Percentiles rank a stretch among this genome's conserved stretches.
phyloP scores from a whole-genome alignment of 2,329 filamentous ascomycete species.

The Bipolaris cookei region DNA sequence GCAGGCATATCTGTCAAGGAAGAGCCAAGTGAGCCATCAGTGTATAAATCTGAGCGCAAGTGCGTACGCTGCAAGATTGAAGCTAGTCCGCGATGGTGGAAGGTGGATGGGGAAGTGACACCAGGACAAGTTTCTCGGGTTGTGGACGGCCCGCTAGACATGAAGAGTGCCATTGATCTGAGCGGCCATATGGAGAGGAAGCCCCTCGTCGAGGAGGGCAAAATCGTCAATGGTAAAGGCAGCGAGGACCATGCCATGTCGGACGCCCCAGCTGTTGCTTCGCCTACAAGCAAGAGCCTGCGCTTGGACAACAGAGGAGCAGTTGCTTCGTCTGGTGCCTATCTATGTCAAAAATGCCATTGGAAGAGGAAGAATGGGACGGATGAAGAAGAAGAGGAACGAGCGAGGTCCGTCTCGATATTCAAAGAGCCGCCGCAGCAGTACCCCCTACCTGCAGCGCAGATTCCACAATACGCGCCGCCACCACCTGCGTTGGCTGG shows the following conservation, averaged over 20 bases:
- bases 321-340: constrained; percentile 26
- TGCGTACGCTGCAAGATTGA: constrained; percentile 63
- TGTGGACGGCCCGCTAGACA: constrained; percentile 29
- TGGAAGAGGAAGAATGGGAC: constrained; percentile 52
- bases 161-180: constrained; percentile 30
- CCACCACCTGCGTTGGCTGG: constrained; percentile 27
- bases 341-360: constrained; percentile 58
- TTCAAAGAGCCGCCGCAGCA: constrained; percentile 44
- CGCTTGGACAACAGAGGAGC: constrained; percentile 34
- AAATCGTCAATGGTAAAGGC: constrained; percentile 31
- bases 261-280: constrained; percentile 35
- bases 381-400: constrained; percentile 39
- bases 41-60: constrained; percentile 43
- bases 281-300: constrained; percentile 25
- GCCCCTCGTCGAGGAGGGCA: constrained; percentile 24
- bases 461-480: constrained; percentile 33
- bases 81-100: constrained; percentile 69
- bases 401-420: constrained; percentile 37
- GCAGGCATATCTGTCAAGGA: constrained; percentile 46
- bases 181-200: constrained; percentile 27
- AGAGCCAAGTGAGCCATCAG: constrained; percentile 44
- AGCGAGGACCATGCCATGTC: constrained; percentile 37
- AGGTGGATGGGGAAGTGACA: constrained; percentile 30
- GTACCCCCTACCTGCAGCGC: constrained; percentile 41
- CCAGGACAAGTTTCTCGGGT: constrained; percentile 17